A percentile compares a stretch with the other conserved stretches of the same genome.
Evolutionary conservation across 2,329 filamentous ascomycete genomes (phyloP).

Genomic region (Mycosphaerella sp.): DNA sequence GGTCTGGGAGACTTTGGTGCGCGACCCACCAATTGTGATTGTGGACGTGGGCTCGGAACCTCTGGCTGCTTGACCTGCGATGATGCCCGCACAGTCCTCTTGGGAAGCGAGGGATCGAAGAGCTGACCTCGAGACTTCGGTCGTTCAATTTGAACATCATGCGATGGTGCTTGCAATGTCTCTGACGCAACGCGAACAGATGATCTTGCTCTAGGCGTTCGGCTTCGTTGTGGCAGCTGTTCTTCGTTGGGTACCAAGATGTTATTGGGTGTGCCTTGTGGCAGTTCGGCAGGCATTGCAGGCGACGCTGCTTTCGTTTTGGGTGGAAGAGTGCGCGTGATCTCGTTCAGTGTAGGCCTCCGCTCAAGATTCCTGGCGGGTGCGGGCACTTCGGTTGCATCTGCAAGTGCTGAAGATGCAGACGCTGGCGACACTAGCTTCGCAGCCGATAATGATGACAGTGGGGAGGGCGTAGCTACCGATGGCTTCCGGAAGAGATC

Average conservation of each 20-base stretch:
- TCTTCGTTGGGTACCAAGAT: neutral
- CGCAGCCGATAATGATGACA: neutral
- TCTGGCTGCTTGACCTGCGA: constrained; percentile 14
- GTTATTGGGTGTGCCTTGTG: neutral
- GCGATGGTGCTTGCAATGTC: neutral
- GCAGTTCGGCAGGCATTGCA: neutral
- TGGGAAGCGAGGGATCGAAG: constrained; percentile 23
- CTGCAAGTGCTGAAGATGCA: constrained; percentile 20
- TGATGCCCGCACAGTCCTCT: constrained; percentile 10
- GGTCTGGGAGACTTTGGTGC: neutral
- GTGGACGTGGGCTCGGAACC: neutral
- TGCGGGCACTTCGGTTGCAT: constrained; percentile 20
- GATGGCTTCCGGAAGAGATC: constrained; percentile 40
- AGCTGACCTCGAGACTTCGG: constrained; percentile 21
- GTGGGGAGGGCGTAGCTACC: constrained; percentile 10
- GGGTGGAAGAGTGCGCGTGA: constrained; percentile 31
- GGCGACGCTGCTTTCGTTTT: constrained; percentile 10
- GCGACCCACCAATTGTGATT: neutral
- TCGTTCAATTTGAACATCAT: constrained; percentile 13
- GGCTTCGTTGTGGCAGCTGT: neutral
- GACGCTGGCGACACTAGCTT: constrained; percentile 4
- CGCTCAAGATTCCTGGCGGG: constrained; percentile 6
- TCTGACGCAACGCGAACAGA: neutral
- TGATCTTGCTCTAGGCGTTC: neutral
- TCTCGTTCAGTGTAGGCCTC: constrained; percentile 29